Percentiles rank a stretch among this genome's conserved stretches.
phyloP scores from a whole-genome alignment of 2,329 filamentous ascomycete genomes.

The Xylariaceae sp. region DNA sequence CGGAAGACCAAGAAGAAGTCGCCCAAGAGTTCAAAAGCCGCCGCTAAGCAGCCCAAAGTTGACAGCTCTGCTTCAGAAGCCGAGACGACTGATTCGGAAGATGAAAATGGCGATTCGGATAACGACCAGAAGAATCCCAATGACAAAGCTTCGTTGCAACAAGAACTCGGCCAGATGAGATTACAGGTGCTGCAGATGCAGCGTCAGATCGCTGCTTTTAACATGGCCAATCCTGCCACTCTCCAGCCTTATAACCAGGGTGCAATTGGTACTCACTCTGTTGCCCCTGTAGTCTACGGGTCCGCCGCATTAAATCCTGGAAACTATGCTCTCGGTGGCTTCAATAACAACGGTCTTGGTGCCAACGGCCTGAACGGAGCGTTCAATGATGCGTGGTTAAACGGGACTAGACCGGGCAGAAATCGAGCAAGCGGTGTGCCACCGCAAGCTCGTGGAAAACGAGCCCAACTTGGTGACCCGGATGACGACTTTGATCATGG shows the following conservation, averaged over 20 bases:
- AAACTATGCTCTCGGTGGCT: not conserved
- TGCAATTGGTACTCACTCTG: not conserved
- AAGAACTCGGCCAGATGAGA: slow-evolving; percentile 30
- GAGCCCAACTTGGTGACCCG: not conserved
- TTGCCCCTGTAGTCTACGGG: slow-evolving; percentile 7
- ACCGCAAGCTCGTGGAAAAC: slow-evolving; percentile 1
- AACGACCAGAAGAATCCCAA: slow-evolving; percentile 22
- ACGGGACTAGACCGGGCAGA: not conserved
- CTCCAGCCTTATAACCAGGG: not conserved
- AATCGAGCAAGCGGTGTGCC: not conserved
- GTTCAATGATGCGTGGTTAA: not conserved
- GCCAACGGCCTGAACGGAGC: not conserved
- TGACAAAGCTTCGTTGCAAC: slow-evolving; percentile 18
- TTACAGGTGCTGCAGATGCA: slow-evolving; percentile 31
- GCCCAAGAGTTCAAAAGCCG: slow-evolving; percentile 30
- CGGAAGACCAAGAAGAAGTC: slow-evolving; percentile 35
- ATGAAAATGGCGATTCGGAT: slow-evolving; percentile 21
- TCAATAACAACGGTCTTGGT: slow-evolving; percentile 1
- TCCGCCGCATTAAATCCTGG: no score
- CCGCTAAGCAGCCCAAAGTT: slow-evolving; percentile 26
- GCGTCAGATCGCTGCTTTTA: slow-evolving; percentile 15
- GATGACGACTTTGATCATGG: not conserved
- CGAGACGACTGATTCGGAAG: slow-evolving; percentile 25
- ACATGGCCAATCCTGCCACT: not conserved
- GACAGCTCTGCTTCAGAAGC: slow-evolving; percentile 26